phyloP scores from a whole-genome alignment of 176 grass and related monocot species.

The sorghum (Sorghum bicolor) region Sorghum_bicolor_NCBIv3 NC_012873.2:2032501-2033000 shows the following conservation, averaged over 20 bases:
- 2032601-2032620: slow-evolving; percentile 45
- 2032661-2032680: slow-evolving; percentile 50
- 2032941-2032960: slow-evolving; percentile 47
- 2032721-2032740: slow-evolving; percentile 52
- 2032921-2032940: slow-evolving; percentile 47
- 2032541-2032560: slow-evolving; percentile 47
- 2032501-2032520: slow-evolving; percentile 46
- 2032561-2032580: slow-evolving; percentile 57
- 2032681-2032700: slow-evolving; percentile 60
- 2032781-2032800: slow-evolving; percentile 57
- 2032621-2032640: slow-evolving; percentile 42
- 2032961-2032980: slow-evolving; percentile 55
- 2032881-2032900: slow-evolving; percentile 63
- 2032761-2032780: slow-evolving; percentile 44
- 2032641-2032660: slow-evolving; percentile 37
- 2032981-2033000: slow-evolving; percentile 44
- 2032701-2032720: slow-evolving; percentile 47
- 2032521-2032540: slow-evolving; percentile 43
- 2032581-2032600: slow-evolving; percentile 51
- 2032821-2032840: slow-evolving; percentile 56
- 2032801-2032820: slow-evolving; percentile 35
- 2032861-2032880: slow-evolving; percentile 47
- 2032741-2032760: slow-evolving; percentile 12
- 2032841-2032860: slow-evolving; percentile 59
- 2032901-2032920: slow-evolving; percentile 55